Percentiles rank a stretch among this genome's conserved stretches.
phyloP scores from a whole-genome alignment of 495 filamentous ascomycete species.

The Aspergillus sparsus region DNA sequence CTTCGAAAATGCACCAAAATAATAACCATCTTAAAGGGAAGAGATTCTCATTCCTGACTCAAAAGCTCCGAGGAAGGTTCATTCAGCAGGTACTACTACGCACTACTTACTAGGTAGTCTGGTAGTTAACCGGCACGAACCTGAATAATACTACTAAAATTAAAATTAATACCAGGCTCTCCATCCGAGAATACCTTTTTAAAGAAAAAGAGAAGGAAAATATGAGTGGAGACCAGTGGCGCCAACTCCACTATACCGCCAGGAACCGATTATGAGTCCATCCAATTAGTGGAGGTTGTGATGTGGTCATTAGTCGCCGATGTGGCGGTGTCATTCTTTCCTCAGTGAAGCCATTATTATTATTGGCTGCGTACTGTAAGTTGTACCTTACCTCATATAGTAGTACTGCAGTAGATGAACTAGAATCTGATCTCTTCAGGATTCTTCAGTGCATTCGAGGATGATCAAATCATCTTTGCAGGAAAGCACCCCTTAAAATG shows the following conservation, averaged over 20 bases:
- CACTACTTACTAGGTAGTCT: no score
- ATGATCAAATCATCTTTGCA: neutral
- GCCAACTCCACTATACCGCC: slow-evolving; percentile 10
- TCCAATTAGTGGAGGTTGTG: slow-evolving; percentile 9
- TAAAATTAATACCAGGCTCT: neutral
- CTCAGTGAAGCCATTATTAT: neutral
- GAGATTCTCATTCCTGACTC: no score
- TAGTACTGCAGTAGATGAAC: no score
- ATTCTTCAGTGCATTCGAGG: no score
- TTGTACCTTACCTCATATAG: no score
- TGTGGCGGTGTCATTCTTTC: slow-evolving; percentile 13
- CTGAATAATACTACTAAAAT: slow-evolving; percentile 1
- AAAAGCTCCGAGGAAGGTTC: no score
- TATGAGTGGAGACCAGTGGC: slow-evolving; percentile 3
- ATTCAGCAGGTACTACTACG: neutral
- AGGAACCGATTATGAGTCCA: slow-evolving; percentile 15
- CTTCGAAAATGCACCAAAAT: no score
- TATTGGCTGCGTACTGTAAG: no score
- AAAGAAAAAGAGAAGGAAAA: neutral
- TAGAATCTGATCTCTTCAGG: no score
- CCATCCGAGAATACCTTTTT: neutral
- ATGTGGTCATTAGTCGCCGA: neutral
- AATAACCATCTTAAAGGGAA: no score
- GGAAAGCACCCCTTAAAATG: neutral
- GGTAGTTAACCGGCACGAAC: neutral